phyloP scores from a whole-genome alignment of 345 rosid species.

The Euphorbia peplus region DNA sequence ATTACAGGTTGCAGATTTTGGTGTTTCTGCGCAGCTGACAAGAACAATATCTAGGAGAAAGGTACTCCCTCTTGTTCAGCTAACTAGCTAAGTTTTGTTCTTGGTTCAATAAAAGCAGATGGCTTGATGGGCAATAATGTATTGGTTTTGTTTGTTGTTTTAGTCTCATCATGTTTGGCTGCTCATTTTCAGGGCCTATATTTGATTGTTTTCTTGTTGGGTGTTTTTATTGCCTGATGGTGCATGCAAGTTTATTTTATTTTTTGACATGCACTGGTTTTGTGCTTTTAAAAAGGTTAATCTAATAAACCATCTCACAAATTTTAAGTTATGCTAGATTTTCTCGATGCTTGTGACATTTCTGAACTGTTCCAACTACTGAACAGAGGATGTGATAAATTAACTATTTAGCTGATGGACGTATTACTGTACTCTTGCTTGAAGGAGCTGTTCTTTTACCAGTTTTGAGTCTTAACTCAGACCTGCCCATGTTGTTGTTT shows the following conservation, averaged over 20 bases:
- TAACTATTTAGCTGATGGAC: constrained; percentile 8
- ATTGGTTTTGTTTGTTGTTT: not conserved
- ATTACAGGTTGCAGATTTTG: constrained; percentile 98
- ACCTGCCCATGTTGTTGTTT: not conserved
- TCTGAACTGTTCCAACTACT: not conserved
- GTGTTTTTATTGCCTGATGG: not conserved
- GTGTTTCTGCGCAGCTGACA: constrained; percentile 97
- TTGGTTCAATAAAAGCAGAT: not conserved
- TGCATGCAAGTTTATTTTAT: not conserved
- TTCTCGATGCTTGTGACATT: not conserved
- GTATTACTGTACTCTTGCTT: not conserved
- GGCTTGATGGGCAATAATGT: not conserved
- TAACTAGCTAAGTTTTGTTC: constrained; percentile 12
- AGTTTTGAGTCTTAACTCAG: not conserved
- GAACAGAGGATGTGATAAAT: not conserved
- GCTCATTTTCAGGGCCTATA: constrained; percentile 9
- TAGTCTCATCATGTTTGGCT: not conserved
- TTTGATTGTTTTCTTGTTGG: not conserved
- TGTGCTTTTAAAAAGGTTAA: not conserved
- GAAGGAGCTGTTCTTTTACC: not conserved
- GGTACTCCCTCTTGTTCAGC: constrained; percentile 45
- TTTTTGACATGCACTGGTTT: not conserved
- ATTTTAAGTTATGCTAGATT: not conserved
- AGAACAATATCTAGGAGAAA: constrained; percentile 98
- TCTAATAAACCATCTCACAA: not conserved